Conservation (phyloP, 2,329 filamentous ascomycete genomes). For the Sclerotinia nivalis region DNA sequence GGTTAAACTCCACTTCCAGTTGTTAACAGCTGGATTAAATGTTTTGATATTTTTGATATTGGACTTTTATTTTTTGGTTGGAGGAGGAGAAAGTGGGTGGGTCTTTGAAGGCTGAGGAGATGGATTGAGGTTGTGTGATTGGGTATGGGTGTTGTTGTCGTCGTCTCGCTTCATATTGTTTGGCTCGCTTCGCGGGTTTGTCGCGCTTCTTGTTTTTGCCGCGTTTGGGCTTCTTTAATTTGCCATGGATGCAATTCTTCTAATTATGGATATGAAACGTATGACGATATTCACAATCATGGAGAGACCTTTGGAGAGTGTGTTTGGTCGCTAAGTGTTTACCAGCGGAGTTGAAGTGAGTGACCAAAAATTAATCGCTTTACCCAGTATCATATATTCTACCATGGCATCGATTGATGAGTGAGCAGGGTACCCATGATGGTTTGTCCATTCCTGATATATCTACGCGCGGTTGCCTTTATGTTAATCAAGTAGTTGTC, state of each 20-base stretch:
- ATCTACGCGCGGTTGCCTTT: not conserved
- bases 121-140: slow-evolving; percentile 37
- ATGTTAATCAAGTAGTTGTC: not conserved
- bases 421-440: too few relatives aligned
- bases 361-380: not conserved
- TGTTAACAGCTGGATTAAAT: not conserved
- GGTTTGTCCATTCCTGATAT: not conserved
- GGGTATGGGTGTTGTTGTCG: not conserved
- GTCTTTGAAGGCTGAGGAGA: slow-evolving; percentile 40
- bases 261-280: fast-evolving
- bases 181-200: not conserved
- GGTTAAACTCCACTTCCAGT: not conserved
- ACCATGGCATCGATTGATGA: not conserved
- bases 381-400: not conserved
- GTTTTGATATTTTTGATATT: not conserved
- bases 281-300: too few relatives aligned
- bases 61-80: not conserved
- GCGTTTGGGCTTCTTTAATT: not conserved
- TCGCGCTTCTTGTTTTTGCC: not conserved
- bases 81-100: slow-evolving; percentile 39
- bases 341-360: not conserved
- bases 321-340: not conserved
- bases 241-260: not conserved
- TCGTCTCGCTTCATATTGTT: not conserved
- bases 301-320: not conserved